Conservation (phyloP, 306 rosid species). For the Datisca glomerata region DNA sequence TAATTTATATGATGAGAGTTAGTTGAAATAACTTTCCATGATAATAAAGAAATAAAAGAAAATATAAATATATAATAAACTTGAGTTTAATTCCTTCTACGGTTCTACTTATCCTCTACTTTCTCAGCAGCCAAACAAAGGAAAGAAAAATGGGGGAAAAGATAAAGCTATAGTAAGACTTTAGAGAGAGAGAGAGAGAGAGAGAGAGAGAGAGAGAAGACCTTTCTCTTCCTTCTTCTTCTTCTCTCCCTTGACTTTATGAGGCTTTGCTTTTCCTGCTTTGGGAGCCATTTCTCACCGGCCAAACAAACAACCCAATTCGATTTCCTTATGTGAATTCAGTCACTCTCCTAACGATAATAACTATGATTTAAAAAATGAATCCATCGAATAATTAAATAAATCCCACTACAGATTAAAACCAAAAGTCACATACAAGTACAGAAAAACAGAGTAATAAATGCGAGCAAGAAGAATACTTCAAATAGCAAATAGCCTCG, state of each 20-base stretch:
- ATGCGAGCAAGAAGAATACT: too few relatives aligned
- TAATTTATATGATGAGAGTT: too few relatives aligned
- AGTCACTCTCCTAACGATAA: background rate
- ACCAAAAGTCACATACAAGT: background rate
- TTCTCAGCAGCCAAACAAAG: slow-evolving; percentile 5
- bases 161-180: too few relatives aligned
- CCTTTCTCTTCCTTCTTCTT: slow-evolving; percentile 97
- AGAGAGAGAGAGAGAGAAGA: too few relatives aligned
- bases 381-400: background rate
- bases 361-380: too few relatives aligned
- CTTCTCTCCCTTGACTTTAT: slow-evolving; percentile 80
- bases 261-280: slow-evolving; percentile 66
- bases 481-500: too few relatives aligned
- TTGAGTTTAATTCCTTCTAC: background rate
- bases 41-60: background rate
- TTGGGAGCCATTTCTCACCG: slow-evolving; percentile 99
- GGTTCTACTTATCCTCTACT: background rate
- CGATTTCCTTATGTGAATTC: background rate
- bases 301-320: slow-evolving; percentile 15
- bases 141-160: background rate
- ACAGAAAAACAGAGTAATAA: too few relatives aligned
- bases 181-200: background rate
- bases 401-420: background rate
- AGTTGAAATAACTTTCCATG: too few relatives aligned
- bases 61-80: background rate